Base-by-base conservation (phyloP, 2,329 filamentous ascomycete genomes). In the Emydomyces testavorans region DNA sequence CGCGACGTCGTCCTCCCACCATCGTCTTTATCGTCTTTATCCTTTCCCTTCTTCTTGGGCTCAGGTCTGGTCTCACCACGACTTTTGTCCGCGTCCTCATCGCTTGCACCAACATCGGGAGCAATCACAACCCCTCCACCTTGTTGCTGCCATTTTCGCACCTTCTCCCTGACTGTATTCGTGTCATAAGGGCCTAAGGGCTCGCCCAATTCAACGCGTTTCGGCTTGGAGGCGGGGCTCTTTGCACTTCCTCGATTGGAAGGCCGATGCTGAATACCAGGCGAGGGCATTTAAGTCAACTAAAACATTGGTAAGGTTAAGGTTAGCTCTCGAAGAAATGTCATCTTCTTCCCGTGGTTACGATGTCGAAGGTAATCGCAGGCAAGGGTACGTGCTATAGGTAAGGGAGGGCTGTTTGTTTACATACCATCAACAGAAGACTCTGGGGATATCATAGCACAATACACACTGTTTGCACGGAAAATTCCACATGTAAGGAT, bases 141-240 rank as follows among this genome's bases (percentile, higher is more conserved):
- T 55, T 81, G 73, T 60, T 82, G 82, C 65, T 94, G 87, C 88
- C 88, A 94, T 65, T 82, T 77, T 56, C 81, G 82, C 46, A 94
- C 85, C 58, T 88, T 80, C 55, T 85, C 83, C 53, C 78, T 78
- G 40, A 93, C 83, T n/a, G 83, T 59, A 70, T 77, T 65, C 70
- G 80, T 56, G 78, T 71, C 65, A 70, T 79, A 61, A 66, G 73
- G 45, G 75, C 77, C 76, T 55, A 79, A 70, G 45, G 74, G 75
- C 16, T 60, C 58, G 11, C 64, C 66, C 39, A 68, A 69, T 56
- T 73, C 72, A 57, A 66, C 70, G 59, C 65, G 71, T 59, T 60
- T 76, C 65, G 28, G 73, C 71, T 67, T 82, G 75, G 58, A 78
- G 70, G 52, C 74, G 62, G 50, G 65, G 51, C 49, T 62, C 65